Conservation (phyloP, 306 rosid genomes). For the Cicer chorassanicum region DNA sequence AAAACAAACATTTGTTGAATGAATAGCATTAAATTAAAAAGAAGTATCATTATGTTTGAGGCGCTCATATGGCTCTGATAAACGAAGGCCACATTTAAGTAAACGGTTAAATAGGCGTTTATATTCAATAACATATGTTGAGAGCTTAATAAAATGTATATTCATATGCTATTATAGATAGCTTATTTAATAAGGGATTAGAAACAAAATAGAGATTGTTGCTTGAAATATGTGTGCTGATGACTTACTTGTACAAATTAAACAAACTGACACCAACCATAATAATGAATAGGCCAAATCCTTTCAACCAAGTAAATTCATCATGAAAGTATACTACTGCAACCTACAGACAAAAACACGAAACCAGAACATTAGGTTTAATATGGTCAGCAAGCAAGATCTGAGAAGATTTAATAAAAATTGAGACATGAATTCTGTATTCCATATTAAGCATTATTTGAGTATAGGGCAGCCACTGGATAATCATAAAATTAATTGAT, state of each 20-base stretch:
- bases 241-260: slow-evolving; percentile 97
- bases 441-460: background rate
- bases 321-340: slow-evolving; percentile 95
- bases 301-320: slow-evolving; percentile 85
- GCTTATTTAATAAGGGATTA: background rate
- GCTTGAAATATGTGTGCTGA: slow-evolving; percentile 25
- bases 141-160: background rate
- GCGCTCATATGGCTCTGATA: slow-evolving; percentile 16
- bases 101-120: background rate
- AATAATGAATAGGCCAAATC: slow-evolving; percentile 76
- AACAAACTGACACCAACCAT: slow-evolving; percentile 92
- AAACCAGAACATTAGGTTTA: slow-evolving; percentile 42
- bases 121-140: background rate
- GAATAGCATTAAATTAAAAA: slow-evolving; percentile 21
- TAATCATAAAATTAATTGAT: slow-evolving; percentile 41
- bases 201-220: background rate
- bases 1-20: background rate
- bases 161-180: background rate
- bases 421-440: background rate
- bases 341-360: slow-evolving; percentile 59
- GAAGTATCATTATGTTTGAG: slow-evolving; percentile 5
- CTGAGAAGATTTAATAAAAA: slow-evolving; percentile 18
- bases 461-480: slow-evolving; percentile 7
- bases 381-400: slow-evolving; percentile 9
- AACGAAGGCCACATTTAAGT: background rate